Evolutionary conservation across 805 yeast species (phyloP).

Genomic region (Ogataea parapolymorpha): DNA sequence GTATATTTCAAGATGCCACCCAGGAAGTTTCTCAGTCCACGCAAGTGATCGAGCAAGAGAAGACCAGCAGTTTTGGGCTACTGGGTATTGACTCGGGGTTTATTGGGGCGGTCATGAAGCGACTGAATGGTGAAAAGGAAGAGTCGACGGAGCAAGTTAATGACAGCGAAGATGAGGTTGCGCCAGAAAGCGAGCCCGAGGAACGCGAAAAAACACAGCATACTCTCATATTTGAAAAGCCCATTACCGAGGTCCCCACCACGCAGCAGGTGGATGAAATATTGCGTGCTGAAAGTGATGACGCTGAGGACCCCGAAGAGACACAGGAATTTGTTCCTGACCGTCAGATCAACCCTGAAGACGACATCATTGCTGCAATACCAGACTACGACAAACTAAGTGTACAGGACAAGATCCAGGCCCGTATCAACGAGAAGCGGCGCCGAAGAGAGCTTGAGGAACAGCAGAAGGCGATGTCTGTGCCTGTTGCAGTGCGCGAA

Average conservation of each 20-base stretch:
- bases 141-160: conserved; percentile 8
- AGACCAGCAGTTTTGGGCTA: conserved; percentile 7
- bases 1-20: conserved; percentile 4
- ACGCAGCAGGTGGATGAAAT: not conserved
- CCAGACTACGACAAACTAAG: conserved; percentile 23
- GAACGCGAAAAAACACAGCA: not conserved
- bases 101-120: conserved; percentile 15
- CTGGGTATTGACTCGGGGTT: conserved; percentile 17
- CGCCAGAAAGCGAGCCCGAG: not conserved
- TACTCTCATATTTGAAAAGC: not conserved
- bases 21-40: conserved; percentile 1
- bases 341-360: conserved; percentile 1
- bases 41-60: conserved; percentile 1
- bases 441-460: conserved; percentile 17
- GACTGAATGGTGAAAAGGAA: conserved; percentile 12
- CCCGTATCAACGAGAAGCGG: conserved; percentile 23
- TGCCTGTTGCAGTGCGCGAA: not conserved
- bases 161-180: not conserved
- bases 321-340: not conserved
- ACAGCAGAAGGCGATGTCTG: no score
- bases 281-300: not conserved
- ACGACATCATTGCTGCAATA: conserved; percentile 3
- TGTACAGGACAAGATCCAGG: conserved; percentile 29
- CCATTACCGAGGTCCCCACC: not conserved
- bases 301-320: not conserved